phyloP scores from a whole-genome alignment of 1,139 yeast genomes.

The Pichia sp. region DNA sequence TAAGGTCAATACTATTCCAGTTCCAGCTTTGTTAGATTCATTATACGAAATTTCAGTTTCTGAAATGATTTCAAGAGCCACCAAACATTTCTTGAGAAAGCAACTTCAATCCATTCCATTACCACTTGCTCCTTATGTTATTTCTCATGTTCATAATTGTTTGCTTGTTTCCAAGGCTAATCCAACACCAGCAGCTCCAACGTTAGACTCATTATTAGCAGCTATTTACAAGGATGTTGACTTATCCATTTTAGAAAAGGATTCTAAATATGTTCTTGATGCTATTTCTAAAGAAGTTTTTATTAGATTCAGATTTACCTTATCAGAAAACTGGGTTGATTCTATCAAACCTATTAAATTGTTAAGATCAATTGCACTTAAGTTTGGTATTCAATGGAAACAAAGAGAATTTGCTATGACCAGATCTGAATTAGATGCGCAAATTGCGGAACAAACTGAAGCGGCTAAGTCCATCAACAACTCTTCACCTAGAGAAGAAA shows the following conservation, averaged over 20 bases:
- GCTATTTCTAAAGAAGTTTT: constrained; percentile 47
- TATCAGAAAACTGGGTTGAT: constrained; percentile 45
- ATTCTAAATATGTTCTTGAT: constrained; percentile 39
- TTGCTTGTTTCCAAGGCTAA: constrained; percentile 50
- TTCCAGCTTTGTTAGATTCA: constrained; percentile 39
- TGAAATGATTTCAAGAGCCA: constrained; percentile 74
- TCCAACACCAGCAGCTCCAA: constrained; percentile 34
- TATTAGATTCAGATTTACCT: constrained; percentile 54
- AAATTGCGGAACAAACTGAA: constrained; percentile 21
- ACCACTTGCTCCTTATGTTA: constrained; percentile 49
- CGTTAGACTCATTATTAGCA: constrained; percentile 38
- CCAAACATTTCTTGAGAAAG: constrained; percentile 65
- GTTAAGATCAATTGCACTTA: constrained; percentile 65
- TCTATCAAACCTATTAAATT: constrained; percentile 40
- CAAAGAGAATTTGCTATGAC: constrained; percentile 48
- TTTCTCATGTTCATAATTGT: constrained; percentile 69
- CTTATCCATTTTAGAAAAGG: constrained; percentile 34
- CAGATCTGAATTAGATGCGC: constrained; percentile 38
- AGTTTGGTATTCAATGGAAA: constrained; percentile 85
- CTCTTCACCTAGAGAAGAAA: constrained; percentile 10
- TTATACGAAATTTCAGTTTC: constrained; percentile 46
- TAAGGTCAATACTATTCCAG: constrained; percentile 39
- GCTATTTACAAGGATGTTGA: constrained; percentile 40
- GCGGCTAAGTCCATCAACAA: constrained; percentile 11
- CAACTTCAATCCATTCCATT: constrained; percentile 45